Evolutionary conservation across 2,329 filamentous ascomycete species (phyloP).

Genomic region (Fusarium sp.): DNA sequence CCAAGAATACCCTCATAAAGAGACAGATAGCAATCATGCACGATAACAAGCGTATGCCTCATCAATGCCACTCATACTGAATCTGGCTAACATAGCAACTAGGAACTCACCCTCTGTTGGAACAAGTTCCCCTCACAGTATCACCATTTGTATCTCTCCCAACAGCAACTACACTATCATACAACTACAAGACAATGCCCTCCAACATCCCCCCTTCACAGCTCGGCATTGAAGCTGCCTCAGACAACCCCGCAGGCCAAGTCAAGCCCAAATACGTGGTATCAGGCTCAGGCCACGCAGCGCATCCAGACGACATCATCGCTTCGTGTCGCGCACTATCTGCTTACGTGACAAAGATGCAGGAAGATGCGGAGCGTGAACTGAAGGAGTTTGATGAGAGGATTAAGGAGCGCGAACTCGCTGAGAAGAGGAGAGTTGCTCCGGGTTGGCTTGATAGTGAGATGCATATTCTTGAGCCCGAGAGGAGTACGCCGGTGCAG

Average conservation of each 20-base stretch:
- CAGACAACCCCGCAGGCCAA: conserved; percentile 50
- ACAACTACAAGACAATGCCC: conserved; percentile 92
- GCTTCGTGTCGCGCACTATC: conserved; percentile 83
- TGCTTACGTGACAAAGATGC: conserved; percentile 76
- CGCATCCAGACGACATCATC: conserved; percentile 87
- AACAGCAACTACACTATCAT: conserved; percentile 88
- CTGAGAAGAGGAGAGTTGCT: conserved; percentile 82
- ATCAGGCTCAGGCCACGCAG: conserved; percentile 81
- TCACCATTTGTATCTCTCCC: conserved; percentile 95
- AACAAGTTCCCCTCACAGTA: conserved; percentile 92
- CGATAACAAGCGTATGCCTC: conserved; percentile 51
- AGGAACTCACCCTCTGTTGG: conserved; percentile 87
- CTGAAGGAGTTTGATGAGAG: conserved; percentile 77
- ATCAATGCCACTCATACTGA: neutral
- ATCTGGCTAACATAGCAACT: conserved; percentile 25
- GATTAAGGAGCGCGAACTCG: conserved; percentile 73
- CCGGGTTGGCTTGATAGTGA: conserved; percentile 86
- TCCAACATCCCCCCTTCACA: conserved; percentile 76
- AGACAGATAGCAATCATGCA: conserved; percentile 43
- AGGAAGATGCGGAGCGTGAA: conserved; percentile 73
- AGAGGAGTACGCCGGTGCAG: conserved; percentile 56
- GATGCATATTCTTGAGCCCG: conserved; percentile 74
- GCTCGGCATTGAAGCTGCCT: conserved; percentile 51
- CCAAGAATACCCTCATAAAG: neutral
- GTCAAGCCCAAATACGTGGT: conserved; percentile 78